A percentile compares a stretch with the other conserved stretches of the same genome.
These are phyloP conservation scores for Abelmoschus esculentus DNA, from an alignment of 345 rosid genomes.

Conservation along the genomic window DNA sequence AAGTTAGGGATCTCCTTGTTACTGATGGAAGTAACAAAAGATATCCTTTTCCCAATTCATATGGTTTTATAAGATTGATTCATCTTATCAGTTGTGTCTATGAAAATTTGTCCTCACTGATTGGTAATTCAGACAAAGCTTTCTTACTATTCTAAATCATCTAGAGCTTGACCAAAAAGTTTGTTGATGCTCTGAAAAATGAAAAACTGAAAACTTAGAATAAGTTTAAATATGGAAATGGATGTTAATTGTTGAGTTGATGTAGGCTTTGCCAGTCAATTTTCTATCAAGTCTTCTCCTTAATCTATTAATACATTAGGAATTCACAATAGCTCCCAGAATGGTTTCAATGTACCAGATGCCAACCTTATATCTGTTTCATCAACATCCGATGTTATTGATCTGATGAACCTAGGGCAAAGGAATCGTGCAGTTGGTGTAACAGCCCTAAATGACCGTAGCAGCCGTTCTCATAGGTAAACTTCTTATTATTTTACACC, in stretches of 20 bases:
- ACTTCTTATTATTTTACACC: conserved; percentile 4
- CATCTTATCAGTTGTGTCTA: not conserved
- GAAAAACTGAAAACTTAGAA: not conserved
- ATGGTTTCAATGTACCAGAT: conserved; percentile 90
- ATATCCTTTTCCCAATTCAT: conserved; percentile 56
- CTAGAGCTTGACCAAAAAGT: too few species aligned
- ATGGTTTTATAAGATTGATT: conserved; percentile 5
- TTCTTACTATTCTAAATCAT: not conserved
- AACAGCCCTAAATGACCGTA: conserved; percentile 92
- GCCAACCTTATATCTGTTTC: conserved; percentile 79
- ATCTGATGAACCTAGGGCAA: conserved; percentile 85
- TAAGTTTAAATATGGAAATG: not conserved
- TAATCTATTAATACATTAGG: conserved; percentile 65
- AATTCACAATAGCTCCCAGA: conserved; percentile 85
- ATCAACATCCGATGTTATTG: conserved; percentile 78
- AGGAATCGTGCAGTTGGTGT: conserved; percentile 89
- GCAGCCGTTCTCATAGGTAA: conserved; percentile 98
- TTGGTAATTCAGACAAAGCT: not conserved
- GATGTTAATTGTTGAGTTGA: not conserved
- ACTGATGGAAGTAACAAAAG: conserved; percentile 86
- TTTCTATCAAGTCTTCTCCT: conserved; percentile 23
- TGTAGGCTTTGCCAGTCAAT: not conserved
- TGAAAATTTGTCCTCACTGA: not conserved
- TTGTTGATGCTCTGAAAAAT: too few species aligned
- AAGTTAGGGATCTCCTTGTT: conserved; percentile 87